These are phyloP conservation scores for Pseudonitzschia multistriata DNA, from an alignment of 108 stramenopile species.

Conservation along the genomic window DNA sequence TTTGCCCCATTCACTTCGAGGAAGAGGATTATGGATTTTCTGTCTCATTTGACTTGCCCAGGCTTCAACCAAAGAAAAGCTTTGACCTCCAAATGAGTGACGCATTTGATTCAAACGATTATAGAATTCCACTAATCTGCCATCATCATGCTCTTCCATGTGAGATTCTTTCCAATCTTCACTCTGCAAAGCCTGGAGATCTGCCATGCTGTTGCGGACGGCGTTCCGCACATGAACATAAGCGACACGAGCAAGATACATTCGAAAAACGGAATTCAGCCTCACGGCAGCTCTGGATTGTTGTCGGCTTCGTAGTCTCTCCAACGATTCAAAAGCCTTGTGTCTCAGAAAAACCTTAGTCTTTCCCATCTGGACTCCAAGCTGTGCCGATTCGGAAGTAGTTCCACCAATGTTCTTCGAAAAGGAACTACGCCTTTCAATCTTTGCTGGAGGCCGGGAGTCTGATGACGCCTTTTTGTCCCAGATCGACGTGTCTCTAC, in stretches of 20 bases:
- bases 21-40: constrained; percentile 53
- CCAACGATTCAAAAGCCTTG: constrained; percentile 73
- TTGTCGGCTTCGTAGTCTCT: constrained; percentile 52
- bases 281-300: constrained; percentile 46
- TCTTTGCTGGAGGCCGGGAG: constrained; percentile 23
- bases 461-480: constrained; percentile 5
- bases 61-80: constrained; percentile 36
- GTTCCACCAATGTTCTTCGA: constrained; percentile 12
- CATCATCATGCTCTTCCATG: constrained; percentile 28
- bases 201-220: constrained; percentile 42
- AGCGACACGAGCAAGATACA: constrained; percentile 50
- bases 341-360: constrained; percentile 87
- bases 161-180: constrained; percentile 41
- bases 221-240: constrained; percentile 50
- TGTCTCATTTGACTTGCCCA: constrained; percentile 43
- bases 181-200: constrained; percentile 28
- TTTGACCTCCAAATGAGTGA: constrained; percentile 15
- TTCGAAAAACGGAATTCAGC: constrained; percentile 53
- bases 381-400: constrained; percentile 46
- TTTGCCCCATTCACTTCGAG: constrained; percentile 47
- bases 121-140: constrained; percentile 13
- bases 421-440: constrained; percentile 1
- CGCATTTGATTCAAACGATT: constrained; percentile 21
- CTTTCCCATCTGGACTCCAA: constrained; percentile 85
- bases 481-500: constrained; percentile 11